Evolutionary conservation across 129 eudicot species (phyloP).

Genomic region (Centrapalus pauciflorus): DNA sequence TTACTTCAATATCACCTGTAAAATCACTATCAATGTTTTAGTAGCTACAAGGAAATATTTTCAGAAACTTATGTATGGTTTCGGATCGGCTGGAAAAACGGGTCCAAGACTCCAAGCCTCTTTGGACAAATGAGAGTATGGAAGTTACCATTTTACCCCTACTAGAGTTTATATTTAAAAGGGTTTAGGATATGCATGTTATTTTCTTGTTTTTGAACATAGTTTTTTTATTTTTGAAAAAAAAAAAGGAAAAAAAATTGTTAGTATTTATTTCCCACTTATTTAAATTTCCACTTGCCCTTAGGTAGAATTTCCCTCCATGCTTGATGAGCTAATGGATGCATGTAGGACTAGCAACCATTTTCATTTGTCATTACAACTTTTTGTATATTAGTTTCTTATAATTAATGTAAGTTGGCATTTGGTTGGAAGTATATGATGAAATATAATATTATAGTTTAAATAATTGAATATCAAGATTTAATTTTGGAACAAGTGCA

Average conservation of each 20-base stretch:
- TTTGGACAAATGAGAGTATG: too few species aligned
- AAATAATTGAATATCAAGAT: too few species aligned
- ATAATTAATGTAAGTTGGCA: too few species aligned
- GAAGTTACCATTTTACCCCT: background rate
- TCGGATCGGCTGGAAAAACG: too few species aligned
- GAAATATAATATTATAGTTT: too few species aligned
- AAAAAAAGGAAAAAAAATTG: background rate
- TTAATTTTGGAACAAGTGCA: too few species aligned
- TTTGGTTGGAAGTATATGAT: too few species aligned
- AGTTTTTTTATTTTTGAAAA: background rate
- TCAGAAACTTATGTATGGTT: background rate
- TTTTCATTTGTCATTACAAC: background rate
- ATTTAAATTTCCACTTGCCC: background rate
- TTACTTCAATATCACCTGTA: background rate
- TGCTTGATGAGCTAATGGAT: slow-evolving; percentile 28
- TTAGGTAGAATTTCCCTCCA: slow-evolving; percentile 5
- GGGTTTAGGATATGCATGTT: background rate
- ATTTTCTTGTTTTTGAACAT: background rate
- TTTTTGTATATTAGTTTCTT: slow-evolving; percentile 8
- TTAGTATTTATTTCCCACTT: background rate
- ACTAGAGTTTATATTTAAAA: background rate
- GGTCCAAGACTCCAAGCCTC: background rate
- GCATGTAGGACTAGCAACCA: too few species aligned
- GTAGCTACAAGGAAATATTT: background rate
- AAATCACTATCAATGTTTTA: background rate